Base-by-base conservation (phyloP, 345 rosid genomes). In the Boechera stricta region DNA sequence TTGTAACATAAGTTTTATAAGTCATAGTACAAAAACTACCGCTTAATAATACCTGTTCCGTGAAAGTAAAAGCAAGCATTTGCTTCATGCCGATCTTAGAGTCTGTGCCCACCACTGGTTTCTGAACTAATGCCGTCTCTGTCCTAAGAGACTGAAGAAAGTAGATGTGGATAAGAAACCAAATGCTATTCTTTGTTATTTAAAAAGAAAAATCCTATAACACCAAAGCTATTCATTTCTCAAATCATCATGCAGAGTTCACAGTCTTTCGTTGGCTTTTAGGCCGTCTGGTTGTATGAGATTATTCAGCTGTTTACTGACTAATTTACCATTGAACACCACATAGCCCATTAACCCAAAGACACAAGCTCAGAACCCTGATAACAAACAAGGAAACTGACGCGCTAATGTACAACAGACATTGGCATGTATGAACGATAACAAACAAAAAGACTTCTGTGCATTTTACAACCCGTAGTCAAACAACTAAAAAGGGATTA, bases 51-150 rank as follows among this genome's bases (percentile, higher is more conserved):
- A 88, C 96, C 91, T 90, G 84, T 74, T 89, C 91, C 8, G 91
- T 90, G 70, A 93, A 84, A 10, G 94, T 85, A 82, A 93, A 93
- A 67, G 96, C 86, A 74, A 93, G 86, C 64, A 93, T 72, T 80
- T 88, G 90, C 86, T 88, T 87, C 71, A 87, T 65, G 65, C 72
- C 88, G 81, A 78, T 67, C 76, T 78, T 82, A 56, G 93, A 80
- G 77, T 80, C 89, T 18, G 77, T 44, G 33, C 82, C 93, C 70
- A 76, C 87, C 55, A 29, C 66, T 54, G 81, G 86, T 32, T 73
- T 81, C 76, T 84, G 73, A 71, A 83, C 84, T 77, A 85, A 78
- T 74, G 86, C 84, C 74, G 79, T 91, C 66, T 89, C 86, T 44
- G 96, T 85, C 64, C 98, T 94, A 72, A 91, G 87, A 54, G 96